Evolutionary conservation across 441 rosid genomes (phyloP).

Genomic region (Jatropha multifida): DNA sequence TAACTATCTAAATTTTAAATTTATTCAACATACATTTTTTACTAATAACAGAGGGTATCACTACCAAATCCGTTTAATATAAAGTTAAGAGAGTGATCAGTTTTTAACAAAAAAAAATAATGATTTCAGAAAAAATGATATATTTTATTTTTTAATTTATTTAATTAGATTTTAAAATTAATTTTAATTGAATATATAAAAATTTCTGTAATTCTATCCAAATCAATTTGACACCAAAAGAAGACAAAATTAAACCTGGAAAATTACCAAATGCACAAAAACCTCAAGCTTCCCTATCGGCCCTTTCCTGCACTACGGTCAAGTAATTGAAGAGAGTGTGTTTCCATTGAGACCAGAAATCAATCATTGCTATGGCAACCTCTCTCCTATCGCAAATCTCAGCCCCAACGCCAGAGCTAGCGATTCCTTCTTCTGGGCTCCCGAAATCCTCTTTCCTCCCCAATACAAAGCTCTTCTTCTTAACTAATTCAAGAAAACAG

Average conservation of each 20-base stretch:
- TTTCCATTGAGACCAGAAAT: too few relatives aligned
- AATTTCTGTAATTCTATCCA: too few relatives aligned
- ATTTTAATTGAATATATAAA: too few relatives aligned
- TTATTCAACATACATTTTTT: too few relatives aligned
- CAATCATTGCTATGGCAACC: conserved; percentile 45
- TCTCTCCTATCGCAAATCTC: conserved; percentile 48
- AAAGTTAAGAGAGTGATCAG: too few relatives aligned
- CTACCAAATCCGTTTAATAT: too few relatives aligned
- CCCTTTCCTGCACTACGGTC: neutral
- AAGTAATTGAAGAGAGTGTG: neutral
- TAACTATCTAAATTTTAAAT: too few relatives aligned
- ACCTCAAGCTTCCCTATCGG: conserved; percentile 13
- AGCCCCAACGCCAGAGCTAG: conserved; percentile 39
- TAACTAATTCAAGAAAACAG: conserved; percentile 27
- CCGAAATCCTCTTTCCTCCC: conserved; percentile 51
- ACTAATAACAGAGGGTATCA: too few relatives aligned
- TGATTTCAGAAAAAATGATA: too few relatives aligned
- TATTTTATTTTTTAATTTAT: too few relatives aligned
- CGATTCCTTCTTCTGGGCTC: conserved; percentile 24
- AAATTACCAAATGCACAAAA: neutral
- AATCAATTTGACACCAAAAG: neutral
- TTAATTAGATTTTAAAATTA: too few relatives aligned
- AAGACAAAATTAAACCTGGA: neutral
- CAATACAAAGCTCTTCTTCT: conserved; percentile 35
- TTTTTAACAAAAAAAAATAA: too few relatives aligned